phyloP scores from a whole-genome alignment of 179 eudicot genomes.

The Silene vulgaris region DNA sequence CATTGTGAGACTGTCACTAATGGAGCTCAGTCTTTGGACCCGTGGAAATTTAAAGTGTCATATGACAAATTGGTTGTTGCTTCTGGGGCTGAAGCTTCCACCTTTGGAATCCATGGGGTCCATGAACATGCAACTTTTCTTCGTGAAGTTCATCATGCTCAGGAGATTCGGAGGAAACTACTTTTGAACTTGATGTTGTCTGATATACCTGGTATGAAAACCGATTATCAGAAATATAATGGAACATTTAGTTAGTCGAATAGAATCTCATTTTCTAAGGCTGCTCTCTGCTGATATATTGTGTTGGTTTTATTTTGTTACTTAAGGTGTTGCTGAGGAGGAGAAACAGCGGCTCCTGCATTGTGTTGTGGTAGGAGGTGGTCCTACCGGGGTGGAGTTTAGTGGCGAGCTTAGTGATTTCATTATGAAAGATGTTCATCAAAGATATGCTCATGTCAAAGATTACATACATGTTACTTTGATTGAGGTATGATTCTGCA shows the following conservation, averaged over 20 bases:
- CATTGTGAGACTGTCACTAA: conserved; percentile 73
- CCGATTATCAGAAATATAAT: not conserved
- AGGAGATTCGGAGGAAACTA: conserved; percentile 81
- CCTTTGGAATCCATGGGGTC: conserved; percentile 90
- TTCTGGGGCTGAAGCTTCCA: conserved; percentile 76
- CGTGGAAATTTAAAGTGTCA: conserved; percentile 71
- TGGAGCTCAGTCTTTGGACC: conserved; percentile 50
- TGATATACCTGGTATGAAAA: conserved; percentile 77
- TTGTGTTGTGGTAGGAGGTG: conserved; percentile 97
- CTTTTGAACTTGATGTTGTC: conserved; percentile 90
- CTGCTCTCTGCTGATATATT: not conserved
- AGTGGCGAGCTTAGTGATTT: conserved; percentile 98
- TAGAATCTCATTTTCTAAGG: not conserved
- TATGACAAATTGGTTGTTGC: conserved; percentile 93
- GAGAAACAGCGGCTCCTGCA: conserved; percentile 81
- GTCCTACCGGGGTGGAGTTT: conserved; percentile 99
- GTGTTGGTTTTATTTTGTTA: conserved; percentile 18
- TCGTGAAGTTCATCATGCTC: conserved; percentile 97
- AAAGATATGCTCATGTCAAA: conserved; percentile 85
- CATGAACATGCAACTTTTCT: conserved; percentile 78
- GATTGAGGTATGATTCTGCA: conserved; percentile 59
- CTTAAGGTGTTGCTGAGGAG: conserved; percentile 67
- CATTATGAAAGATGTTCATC: conserved; percentile 72
- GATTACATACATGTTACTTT: conserved; percentile 80
- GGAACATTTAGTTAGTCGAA: not conserved